Evolutionary conservation across 2,329 filamentous ascomycete species (phyloP), one percentile per base, ranked within the genome.

Genomic region (Chrysoporthe cubensis): DNA sequence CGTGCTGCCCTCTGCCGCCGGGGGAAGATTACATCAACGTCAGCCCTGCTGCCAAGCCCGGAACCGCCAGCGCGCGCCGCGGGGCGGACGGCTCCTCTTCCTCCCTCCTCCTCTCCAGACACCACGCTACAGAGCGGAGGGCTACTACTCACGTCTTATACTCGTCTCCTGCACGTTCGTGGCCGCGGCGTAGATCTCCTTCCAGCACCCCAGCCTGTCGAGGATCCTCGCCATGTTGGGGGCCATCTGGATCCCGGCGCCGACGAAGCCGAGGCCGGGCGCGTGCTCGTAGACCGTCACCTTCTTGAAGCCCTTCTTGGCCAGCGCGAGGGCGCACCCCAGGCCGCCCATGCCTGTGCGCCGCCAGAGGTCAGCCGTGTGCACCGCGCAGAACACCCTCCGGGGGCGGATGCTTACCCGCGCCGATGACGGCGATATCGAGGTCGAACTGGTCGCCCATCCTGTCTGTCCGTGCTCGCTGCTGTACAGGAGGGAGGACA

Each of bases 181-280:
- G 2, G 91, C 90, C 76, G 94, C 91, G 48, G 82, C 84, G 71
- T 87, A 87, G 70, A 96, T 92, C 18, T 84, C 82, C 21, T 84
- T 79, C 91, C 92, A 95, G 68, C 91, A 90, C 11, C 90, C 92
- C 50, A 94, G 80, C 16, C 84, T 82, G 74, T 93, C 89, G 14
- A 96, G 83, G 9, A 96, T 91, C 2, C 91, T 86, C 3, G 90
- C 89, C 85, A 95, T 91, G 72, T 96, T 96, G 0, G 92, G 92
- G 0, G 92, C 91, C 67, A 95, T 83, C 76, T 96, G 93, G 71
- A 96, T 95, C 5, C 93, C 93, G 1, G 93, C 93, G 34, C 93
- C 93, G 0, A 95, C 91, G 73, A 95, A 95, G 5, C 92, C 92
- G 4, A 95, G 84, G 71, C 88, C 86, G 4, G 89, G 87, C 0